These are phyloP conservation scores for Chaetothyriales sp. DNA, from an alignment of 2,329 filamentous ascomycete species.

Conservation along the genomic window DNA sequence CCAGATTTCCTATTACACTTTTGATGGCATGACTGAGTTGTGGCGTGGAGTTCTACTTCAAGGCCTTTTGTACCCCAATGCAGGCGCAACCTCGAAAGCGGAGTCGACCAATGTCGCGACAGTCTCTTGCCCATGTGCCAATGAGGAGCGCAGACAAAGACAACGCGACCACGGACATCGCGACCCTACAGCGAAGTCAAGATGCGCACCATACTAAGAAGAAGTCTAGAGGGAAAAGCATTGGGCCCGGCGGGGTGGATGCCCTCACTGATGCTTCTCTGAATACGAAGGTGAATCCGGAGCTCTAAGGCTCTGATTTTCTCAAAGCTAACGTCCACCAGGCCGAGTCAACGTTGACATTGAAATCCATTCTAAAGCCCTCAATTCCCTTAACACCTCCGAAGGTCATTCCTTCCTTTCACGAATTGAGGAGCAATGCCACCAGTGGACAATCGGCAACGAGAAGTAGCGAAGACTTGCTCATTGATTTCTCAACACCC, in stretches of 20 bases:
- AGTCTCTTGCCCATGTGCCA: slow-evolving; percentile 54
- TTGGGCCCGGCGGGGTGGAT: slow-evolving; percentile 81
- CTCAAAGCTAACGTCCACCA: slow-evolving; percentile 18
- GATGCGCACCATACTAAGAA: slow-evolving; percentile 31
- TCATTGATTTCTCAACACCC: slow-evolving; percentile 31
- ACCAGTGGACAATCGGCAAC: slow-evolving; percentile 20
- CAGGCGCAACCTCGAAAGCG: neutral
- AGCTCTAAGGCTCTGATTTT: neutral
- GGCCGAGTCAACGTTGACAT: slow-evolving; percentile 26
- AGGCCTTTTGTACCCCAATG: neutral
- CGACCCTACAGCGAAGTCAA: slow-evolving; percentile 25
- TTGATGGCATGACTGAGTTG: neutral
- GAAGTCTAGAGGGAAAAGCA: slow-evolving; percentile 85
- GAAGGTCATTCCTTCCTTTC: slow-evolving; percentile 47
- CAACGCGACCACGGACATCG: slow-evolving; percentile 56
- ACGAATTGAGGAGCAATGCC: slow-evolving; percentile 33
- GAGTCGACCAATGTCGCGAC: slow-evolving; percentile 26
- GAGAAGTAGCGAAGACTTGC: slow-evolving; percentile 17
- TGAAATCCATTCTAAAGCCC: slow-evolving; percentile 67
- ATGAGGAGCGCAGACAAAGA: slow-evolving; percentile 52
- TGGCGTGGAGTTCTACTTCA: neutral
- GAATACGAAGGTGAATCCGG: slow-evolving; percentile 56
- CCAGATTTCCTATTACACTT: neutral
- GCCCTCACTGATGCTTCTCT: slow-evolving; percentile 59
- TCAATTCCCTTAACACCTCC: slow-evolving; percentile 52